Evolutionary conservation across 1,284 basidiomycete genomes (phyloP).

Genomic region (Irpex sp.): DNA sequence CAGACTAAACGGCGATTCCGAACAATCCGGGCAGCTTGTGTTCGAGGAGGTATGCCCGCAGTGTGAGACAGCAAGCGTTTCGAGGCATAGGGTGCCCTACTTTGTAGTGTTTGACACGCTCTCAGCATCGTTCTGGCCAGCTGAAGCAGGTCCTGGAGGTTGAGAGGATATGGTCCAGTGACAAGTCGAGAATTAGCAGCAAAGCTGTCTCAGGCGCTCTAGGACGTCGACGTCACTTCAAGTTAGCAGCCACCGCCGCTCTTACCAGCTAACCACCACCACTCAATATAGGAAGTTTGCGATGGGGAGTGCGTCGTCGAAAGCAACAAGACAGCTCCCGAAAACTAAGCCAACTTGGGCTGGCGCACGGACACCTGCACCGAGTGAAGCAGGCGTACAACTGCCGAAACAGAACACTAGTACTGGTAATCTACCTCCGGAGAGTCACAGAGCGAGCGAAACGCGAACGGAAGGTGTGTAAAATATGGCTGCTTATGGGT

Average conservation of each 20-base stretch:
- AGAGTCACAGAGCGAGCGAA: conserved; percentile 40
- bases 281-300: neutral
- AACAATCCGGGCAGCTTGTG: conserved; percentile 10
- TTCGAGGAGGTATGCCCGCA: neutral
- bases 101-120: conserved; percentile 4
- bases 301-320: conserved; percentile 75
- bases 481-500: neutral
- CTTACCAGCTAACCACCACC: neutral
- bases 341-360: conserved; percentile 51
- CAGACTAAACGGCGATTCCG: conserved; percentile 12
- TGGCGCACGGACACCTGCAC: conserved; percentile 41
- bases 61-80: conserved; percentile 11
- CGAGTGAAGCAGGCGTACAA: conserved; percentile 14
- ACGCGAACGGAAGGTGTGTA: conserved; percentile 46
- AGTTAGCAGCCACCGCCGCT: neutral
- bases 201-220: neutral
- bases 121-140: neutral
- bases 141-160: neutral
- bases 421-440: neutral
- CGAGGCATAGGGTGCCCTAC: neutral
- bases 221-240: neutral
- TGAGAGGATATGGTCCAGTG: neutral
- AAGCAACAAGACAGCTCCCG: conserved; percentile 61
- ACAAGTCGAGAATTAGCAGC: neutral
- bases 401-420: neutral